Base-by-base conservation (phyloP, 1,284 basidiomycete species). In the Rhodotorula glutinis region DNA sequence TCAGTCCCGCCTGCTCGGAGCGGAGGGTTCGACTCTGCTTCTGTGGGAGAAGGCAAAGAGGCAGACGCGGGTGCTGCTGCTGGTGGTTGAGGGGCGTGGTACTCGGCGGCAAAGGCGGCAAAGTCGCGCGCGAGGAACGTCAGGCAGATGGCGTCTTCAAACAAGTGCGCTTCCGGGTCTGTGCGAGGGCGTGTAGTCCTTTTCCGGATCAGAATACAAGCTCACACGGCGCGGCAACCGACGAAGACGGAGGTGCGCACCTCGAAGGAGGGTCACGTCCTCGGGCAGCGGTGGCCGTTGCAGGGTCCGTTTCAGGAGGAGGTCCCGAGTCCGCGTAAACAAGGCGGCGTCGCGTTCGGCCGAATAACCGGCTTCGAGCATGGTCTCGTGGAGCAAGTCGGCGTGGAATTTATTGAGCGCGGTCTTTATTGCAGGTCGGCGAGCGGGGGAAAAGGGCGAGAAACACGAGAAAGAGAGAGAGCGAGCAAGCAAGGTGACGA, bases 101-200 rank as follows among this genome's bases (percentile, higher is more conserved):
- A 57, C 44, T 51, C 49, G 49, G 43, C 19, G 17, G 62, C 38
- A 46, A 70, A 70, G 23, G 52, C 30, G 47, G 67, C 60, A 44
- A 70, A 67, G n/a, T 68, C 62, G 41, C 62, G 59, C 2, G 10
- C 17, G 49, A 70, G 63, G 54, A 70, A 67, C 14, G 59, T 51
- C 41, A 67, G 40, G 62, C 66, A 67, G 53, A 70, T 56, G 49
- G 66, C 66, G 57, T 68, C 69, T 41, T 68, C 69, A 33, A 70
- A 67, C 29, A 70, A 60, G 38, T 68, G 66, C 46, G 63, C 53
- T 21, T 70, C 69, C n/a, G 66, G 66, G 43, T 70, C 66, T 70
- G 52, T n/a, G 40, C 2, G 16, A 9, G 30, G 40, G 23, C 33
- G 33, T 5, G n/a, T n/a, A 38, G 33, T 38, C 33, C 33, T 38